Conservation (phyloP, 2,329 filamentous ascomycete genomes). For the Paraphoma chrysanthemicola region DNA sequence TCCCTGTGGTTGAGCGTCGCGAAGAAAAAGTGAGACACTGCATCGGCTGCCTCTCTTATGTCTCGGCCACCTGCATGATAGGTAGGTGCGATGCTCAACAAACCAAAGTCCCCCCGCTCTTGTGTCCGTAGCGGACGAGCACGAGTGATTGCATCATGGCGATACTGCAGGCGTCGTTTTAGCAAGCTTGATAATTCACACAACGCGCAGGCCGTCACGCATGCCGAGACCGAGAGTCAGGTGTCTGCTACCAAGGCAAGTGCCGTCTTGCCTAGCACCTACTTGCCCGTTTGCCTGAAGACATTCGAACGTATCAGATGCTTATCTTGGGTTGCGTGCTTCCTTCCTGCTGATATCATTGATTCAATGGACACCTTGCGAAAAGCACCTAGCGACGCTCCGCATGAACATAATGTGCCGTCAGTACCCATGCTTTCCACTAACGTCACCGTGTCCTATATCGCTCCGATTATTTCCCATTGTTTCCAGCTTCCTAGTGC, state of each 20-base stretch:
- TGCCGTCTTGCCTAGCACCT: not conserved
- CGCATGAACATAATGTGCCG: too few species aligned
- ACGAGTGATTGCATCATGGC: not conserved
- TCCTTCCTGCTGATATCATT: not conserved
- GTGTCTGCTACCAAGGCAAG: not conserved
- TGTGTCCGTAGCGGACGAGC: not conserved
- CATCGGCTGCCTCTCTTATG: not conserved
- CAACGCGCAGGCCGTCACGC: not conserved
- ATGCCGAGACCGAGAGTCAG: not conserved
- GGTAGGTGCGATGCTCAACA: slow-evolving; percentile 1
- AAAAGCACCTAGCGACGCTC: not conserved
- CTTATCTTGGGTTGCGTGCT: not conserved
- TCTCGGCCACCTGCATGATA: not conserved
- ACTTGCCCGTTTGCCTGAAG: not conserved
- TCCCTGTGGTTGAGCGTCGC: too few species aligned
- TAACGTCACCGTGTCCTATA: slow-evolving; percentile 11
- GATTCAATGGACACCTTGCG: too few species aligned
- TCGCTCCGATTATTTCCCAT: slow-evolving; percentile 2
- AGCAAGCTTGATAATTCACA: not conserved
- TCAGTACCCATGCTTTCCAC: slow-evolving; percentile 6
- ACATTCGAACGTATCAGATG: not conserved
- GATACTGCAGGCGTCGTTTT: not conserved
- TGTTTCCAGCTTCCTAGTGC: slow-evolving; percentile 12
- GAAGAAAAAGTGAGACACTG: too few species aligned
- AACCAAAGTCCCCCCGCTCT: slow-evolving; percentile 5